Evolutionary conservation across 768 basidiomycete species (phyloP), one percentile per base, ranked within the genome.

Genomic region (Tulasnella sp.): DNA sequence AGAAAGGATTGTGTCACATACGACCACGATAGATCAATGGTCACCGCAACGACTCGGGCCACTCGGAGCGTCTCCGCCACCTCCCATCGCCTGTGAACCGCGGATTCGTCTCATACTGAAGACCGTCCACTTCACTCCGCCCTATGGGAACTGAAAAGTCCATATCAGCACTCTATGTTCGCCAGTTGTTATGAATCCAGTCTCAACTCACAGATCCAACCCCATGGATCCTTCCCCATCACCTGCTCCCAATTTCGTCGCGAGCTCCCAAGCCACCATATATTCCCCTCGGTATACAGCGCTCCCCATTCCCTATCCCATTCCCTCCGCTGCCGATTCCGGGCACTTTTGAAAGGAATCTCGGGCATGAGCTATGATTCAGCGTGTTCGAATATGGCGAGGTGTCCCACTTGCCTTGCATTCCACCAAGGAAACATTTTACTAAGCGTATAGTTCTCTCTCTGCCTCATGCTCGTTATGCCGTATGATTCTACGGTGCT

Each of bases 171-270:
- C n/a, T n/a, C n/a, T n/a, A n/a, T n/a, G n/a, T n/a, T n/a, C n/a
- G n/a, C n/a, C n/a, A n/a, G n/a, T n/a, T n/a, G n/a, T n/a, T n/a
- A n/a, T n/a, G n/a, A n/a, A n/a, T n/a, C n/a, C n/a, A n/a, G n/a
- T n/a, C n/a, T n/a, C n/a, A n/a, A 82, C 85, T 79, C 70, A 94
- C 92, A 72, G 63, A 93, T 76, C 92, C 92, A 96, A 41, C 83
- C 80, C 69, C 77, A 76, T 58, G 70, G 69, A 60, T 73, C 78
- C 32, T 65, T 70, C 8, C 93, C 93, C 90, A 97, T 95, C 45
- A 86, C 84, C 51, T 81, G 79, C 64, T 79, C 77, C 92, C 92
- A 96, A 64, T 84, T 85, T 44, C 71, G 73, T 51, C 75, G 69
- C 47, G 65, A 61, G 63, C 76, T 79, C 26, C 87, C 93, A 34